Conservation (phyloP, 2,329 filamentous ascomycete genomes). For the Apiospora aurea region DNA sequence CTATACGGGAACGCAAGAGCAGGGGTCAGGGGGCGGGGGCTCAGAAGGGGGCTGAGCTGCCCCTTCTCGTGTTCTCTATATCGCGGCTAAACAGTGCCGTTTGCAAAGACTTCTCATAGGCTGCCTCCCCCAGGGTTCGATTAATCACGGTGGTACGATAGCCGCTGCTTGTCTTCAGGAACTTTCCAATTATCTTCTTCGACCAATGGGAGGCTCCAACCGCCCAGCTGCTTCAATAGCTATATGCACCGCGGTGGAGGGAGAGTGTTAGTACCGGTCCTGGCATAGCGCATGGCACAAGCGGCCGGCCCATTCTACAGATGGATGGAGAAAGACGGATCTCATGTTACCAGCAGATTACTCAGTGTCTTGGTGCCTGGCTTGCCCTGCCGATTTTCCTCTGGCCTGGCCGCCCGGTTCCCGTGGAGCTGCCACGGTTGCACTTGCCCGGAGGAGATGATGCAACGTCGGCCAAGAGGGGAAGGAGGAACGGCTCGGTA, state of each 20-base stretch:
- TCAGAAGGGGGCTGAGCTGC: not conserved
- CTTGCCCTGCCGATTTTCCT: not conserved
- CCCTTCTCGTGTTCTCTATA: not conserved
- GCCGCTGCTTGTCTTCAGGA: not conserved
- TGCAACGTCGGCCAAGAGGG: not conserved
- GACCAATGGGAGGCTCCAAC: not conserved
- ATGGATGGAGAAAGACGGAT: not conserved
- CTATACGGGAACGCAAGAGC: not conserved
- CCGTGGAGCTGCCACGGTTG: not conserved
- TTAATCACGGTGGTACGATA: not conserved
- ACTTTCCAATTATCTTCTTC: not conserved
- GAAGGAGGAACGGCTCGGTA: not conserved
- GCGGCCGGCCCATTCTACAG: not conserved
- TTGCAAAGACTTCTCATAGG: not conserved
- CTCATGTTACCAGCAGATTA: not conserved
- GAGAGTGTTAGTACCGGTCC: not conserved
- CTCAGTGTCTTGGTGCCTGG: not conserved
- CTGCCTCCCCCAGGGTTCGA: not conserved
- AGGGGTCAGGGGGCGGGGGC: too few species aligned
- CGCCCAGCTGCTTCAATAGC: not conserved
- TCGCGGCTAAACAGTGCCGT: not conserved
- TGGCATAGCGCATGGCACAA: not conserved
- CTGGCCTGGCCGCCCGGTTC: not conserved
- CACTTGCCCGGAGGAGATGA: not conserved
- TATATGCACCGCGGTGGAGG: not conserved